Percentiles rank a stretch among this genome's conserved stretches.
phyloP scores from a whole-genome alignment of 208 protist species.

The Leishmania tarentolae region DNA sequence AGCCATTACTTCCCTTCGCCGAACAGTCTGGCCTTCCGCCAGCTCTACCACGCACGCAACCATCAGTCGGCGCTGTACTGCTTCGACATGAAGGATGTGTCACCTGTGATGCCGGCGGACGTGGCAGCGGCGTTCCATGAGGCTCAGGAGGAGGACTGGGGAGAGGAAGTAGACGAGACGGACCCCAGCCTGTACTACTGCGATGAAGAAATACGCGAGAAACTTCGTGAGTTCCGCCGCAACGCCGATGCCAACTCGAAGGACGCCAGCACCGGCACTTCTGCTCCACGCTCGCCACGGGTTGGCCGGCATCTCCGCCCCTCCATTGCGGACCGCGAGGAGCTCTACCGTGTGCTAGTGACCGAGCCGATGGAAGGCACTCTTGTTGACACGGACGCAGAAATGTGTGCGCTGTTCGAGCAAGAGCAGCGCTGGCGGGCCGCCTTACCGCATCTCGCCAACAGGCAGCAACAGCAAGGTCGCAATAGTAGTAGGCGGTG shows the following conservation, averaged over 20 bases:
- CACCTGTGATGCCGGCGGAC: slow-evolving; percentile 19
- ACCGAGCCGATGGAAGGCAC: slow-evolving; percentile 19
- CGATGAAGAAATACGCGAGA: slow-evolving; percentile 31
- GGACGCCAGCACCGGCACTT: not conserved
- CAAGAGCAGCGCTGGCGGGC: slow-evolving; percentile 41
- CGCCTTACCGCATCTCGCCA: slow-evolving; percentile 1
- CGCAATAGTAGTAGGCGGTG: not conserved
- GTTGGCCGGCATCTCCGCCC: slow-evolving; percentile 22
- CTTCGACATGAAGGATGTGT: slow-evolving; percentile 41
- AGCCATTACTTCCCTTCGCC: slow-evolving; percentile 54
- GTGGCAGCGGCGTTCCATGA: slow-evolving; percentile 29
- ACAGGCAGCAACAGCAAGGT: not conserved
- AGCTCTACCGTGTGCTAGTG: slow-evolving; percentile 33
- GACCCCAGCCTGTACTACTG: slow-evolving; percentile 51
- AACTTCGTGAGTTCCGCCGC: slow-evolving; percentile 10
- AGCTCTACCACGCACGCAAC: slow-evolving; percentile 49
- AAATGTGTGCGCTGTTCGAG: slow-evolving; percentile 33
- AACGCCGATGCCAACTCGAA: not conserved
- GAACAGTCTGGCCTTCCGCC: slow-evolving; percentile 49
- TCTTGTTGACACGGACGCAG: slow-evolving; percentile 49
- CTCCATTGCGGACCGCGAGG: slow-evolving; percentile 29
- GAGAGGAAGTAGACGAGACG: slow-evolving; percentile 33
- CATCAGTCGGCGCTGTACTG: slow-evolving; percentile 59
- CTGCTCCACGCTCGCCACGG: not conserved
- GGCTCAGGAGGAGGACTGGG: slow-evolving; percentile 38